These are phyloP conservation scores for Drechslerella stenobrocha DNA, from an alignment of 2,329 filamentous ascomycete genomes.

Conservation along the genomic window DNA sequence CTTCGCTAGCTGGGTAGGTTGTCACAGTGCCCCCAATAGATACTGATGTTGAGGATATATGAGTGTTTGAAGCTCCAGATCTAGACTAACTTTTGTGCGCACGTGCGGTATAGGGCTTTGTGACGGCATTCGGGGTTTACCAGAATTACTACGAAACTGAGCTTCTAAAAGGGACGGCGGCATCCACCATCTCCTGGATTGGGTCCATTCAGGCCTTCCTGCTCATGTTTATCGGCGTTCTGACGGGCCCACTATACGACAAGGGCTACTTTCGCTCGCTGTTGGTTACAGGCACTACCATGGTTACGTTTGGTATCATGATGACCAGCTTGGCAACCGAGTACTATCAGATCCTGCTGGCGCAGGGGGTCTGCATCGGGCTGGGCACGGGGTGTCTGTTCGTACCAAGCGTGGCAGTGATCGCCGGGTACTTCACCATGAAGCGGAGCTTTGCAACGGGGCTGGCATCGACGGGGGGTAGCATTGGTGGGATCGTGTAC, in stretches of 20 bases:
- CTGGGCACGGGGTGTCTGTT: constrained; percentile 59
- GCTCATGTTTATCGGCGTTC: constrained; percentile 57
- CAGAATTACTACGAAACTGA: constrained; percentile 58
- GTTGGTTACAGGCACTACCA: constrained; percentile 56
- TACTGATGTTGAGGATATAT: no score
- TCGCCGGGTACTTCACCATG: constrained; percentile 57
- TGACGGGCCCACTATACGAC: constrained; percentile 60
- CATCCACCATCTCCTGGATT: constrained; percentile 58
- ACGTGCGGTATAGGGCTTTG: constrained; percentile 53
- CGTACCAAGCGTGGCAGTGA: constrained; percentile 56
- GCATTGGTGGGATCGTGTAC: constrained; percentile 56
- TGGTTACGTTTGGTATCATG: constrained; percentile 60
- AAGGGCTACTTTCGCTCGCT: constrained; percentile 58
- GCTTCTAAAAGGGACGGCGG: constrained; percentile 46
- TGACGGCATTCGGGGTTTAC: constrained; percentile 58
- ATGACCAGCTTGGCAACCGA: constrained; percentile 56
- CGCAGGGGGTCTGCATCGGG: constrained; percentile 63
- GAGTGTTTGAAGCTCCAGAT: not conserved
- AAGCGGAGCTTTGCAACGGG: constrained; percentile 58
- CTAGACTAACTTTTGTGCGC: constrained; percentile 3
- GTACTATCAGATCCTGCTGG: constrained; percentile 63
- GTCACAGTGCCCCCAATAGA: no score
- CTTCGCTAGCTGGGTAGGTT: constrained; percentile 61
- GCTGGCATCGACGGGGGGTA: constrained; percentile 57
- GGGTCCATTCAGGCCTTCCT: constrained; percentile 60